Percentiles rank a stretch among this genome's conserved stretches.
Conservation (phyloP, 768 basidiomycete species). For the Clitopilus passeckerianus region DNA sequence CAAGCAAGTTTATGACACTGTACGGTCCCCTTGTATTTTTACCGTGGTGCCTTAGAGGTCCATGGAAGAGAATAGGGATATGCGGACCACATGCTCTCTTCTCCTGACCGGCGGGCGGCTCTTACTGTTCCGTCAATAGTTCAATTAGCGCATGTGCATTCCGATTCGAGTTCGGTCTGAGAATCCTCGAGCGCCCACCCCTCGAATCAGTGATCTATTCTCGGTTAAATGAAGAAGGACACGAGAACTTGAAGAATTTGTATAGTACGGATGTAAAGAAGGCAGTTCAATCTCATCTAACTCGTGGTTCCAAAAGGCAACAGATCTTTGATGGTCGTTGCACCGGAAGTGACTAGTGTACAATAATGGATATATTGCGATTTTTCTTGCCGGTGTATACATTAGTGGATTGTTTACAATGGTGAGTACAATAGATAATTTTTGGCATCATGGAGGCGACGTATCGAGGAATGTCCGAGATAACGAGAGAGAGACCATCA, state of each 20-base stretch:
- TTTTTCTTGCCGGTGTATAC: not conserved
- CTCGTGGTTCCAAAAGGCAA: not conserved
- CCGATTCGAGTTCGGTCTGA: not conserved
- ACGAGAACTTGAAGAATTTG: not conserved
- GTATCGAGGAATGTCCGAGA: not conserved
- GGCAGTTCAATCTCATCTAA: not conserved
- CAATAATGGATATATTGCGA: not conserved
- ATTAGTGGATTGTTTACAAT: not conserved
- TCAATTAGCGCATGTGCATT: slow-evolving; percentile 1
- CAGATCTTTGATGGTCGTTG: not conserved
- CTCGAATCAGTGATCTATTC: not conserved
- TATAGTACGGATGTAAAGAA: not conserved
- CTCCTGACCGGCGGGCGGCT: not conserved
- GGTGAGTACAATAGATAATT: not conserved
- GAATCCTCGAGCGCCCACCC: not conserved
- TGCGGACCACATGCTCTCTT: not conserved
- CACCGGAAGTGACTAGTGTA: not conserved
- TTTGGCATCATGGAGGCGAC: not conserved
- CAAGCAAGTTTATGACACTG: not conserved
- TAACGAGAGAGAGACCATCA: slow-evolving; percentile 10
- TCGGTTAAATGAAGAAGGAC: not conserved
- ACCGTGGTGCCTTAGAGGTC: not conserved
- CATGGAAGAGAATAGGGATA: not conserved
- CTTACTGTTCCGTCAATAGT: not conserved
- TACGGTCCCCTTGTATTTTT: not conserved